Conservation (phyloP, 257 asterid species). For the Primulina huaijiensis region DNA sequence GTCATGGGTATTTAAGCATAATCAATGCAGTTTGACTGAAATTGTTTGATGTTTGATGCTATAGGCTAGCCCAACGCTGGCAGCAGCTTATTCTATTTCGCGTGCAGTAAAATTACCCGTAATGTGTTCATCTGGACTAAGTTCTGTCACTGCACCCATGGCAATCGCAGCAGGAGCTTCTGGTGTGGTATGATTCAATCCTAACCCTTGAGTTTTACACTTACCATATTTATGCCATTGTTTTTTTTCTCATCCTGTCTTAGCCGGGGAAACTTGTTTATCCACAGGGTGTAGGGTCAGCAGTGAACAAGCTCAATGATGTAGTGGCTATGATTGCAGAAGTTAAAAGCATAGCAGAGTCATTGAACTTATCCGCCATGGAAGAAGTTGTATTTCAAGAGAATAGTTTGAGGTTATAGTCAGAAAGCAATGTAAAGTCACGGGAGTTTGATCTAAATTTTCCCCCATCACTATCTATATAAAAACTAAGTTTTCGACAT, state of each 20-base stretch:
- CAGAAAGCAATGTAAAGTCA: too few relatives aligned
- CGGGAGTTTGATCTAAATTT: too few relatives aligned
- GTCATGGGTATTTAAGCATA: too few relatives aligned
- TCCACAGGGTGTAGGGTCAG: constrained; percentile 86
- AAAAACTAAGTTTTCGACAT: too few relatives aligned
- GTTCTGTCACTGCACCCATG: constrained; percentile 89
- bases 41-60: neutral
- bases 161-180: constrained; percentile 91
- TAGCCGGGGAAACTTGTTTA: too few relatives aligned
- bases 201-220: neutral
- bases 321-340: constrained; percentile 91
- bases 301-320: constrained; percentile 84
- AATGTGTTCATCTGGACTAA: constrained; percentile 88
- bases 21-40: too few relatives aligned
- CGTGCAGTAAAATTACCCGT: constrained; percentile 76
- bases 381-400: constrained; percentile 27
- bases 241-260: too few relatives aligned
- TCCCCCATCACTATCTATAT: too few relatives aligned
- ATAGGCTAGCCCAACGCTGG: constrained; percentile 85
- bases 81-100: constrained; percentile 84
- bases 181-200: constrained; percentile 59
- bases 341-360: constrained; percentile 65
- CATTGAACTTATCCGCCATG: constrained; percentile 38
- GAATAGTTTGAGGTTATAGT: constrained; percentile 27
- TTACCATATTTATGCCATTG: too few relatives aligned